These are phyloP conservation scores for Podila minutissima DNA, from an alignment of 192 early-diverging fungal species.

Conservation along the genomic window DNA sequence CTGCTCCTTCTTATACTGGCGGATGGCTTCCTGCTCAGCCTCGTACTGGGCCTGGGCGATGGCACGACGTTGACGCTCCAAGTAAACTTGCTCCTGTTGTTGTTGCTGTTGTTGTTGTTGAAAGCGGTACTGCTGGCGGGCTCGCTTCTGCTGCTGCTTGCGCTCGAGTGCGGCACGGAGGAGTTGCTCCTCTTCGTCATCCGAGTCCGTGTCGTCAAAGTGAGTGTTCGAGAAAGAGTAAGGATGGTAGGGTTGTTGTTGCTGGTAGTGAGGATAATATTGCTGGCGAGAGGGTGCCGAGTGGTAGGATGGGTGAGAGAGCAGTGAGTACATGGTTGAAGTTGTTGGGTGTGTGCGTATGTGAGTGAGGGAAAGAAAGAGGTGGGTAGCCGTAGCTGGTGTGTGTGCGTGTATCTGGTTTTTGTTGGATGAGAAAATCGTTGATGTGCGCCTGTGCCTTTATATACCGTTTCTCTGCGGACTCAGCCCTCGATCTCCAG, in stretches of 20 bases:
- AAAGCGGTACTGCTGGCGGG: slow-evolving; percentile 30
- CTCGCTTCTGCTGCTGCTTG: slow-evolving; percentile 41
- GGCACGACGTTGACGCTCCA: slow-evolving; percentile 8
- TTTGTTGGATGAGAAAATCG: background rate
- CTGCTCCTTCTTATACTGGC: slow-evolving; percentile 26
- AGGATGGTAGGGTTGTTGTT: slow-evolving; percentile 2
- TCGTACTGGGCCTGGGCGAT: slow-evolving; percentile 34
- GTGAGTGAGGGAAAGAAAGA: background rate
- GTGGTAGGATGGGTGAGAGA: slow-evolving; percentile 1
- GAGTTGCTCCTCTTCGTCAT: slow-evolving; percentile 44
- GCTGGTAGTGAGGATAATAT: background rate
- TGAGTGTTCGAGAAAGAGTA: background rate
- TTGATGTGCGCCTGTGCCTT: no score
- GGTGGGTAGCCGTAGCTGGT: background rate
- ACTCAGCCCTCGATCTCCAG: no score
- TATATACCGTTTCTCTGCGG: no score
- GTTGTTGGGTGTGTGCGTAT: background rate
- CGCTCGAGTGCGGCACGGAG: slow-evolving; percentile 42
- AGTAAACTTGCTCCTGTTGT: background rate
- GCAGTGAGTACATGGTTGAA: slow-evolving; percentile 1
- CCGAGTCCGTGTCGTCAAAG: slow-evolving; percentile 2
- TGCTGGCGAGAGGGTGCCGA: background rate
- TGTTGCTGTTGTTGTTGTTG: slow-evolving; percentile 16
- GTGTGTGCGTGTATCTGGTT: background rate
- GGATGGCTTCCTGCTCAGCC: slow-evolving; percentile 41